Evolutionary conservation across 495 filamentous ascomycete genomes (phyloP).

Genomic region (Podospora conica): DNA sequence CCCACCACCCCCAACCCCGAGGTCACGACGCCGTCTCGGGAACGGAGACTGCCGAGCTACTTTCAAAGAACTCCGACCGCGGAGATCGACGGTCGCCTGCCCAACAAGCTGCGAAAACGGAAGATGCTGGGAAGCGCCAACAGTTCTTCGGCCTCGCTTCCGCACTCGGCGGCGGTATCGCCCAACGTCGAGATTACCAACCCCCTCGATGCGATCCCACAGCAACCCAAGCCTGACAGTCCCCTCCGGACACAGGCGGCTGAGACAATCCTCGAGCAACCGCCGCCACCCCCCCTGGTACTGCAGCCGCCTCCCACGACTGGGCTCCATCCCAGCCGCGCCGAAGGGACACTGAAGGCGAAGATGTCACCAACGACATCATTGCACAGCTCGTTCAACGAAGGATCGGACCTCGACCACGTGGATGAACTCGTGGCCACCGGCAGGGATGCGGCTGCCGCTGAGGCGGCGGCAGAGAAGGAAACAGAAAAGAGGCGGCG

Average conservation of each 20-base stretch:
- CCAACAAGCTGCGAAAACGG: slow-evolving; percentile 84
- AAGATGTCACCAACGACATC: slow-evolving; percentile 63
- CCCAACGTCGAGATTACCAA: slow-evolving; percentile 33
- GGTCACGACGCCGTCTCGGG: slow-evolving; percentile 55
- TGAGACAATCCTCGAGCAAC: slow-evolving; percentile 30
- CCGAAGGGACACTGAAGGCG: slow-evolving; percentile 53
- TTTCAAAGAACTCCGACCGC: slow-evolving; percentile 62
- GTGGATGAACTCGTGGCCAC: slow-evolving; percentile 45
- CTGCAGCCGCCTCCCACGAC: slow-evolving; percentile 32
- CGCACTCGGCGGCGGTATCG: slow-evolving; percentile 36
- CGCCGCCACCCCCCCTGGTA: slow-evolving; percentile 29
- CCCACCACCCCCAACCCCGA: slow-evolving; percentile 37
- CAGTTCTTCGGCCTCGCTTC: slow-evolving; percentile 73
- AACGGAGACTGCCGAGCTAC: slow-evolving; percentile 60
- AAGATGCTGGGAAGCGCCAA: slow-evolving; percentile 72
- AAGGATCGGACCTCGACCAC: slow-evolving; percentile 70
- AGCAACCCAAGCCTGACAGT: slow-evolving; percentile 20
- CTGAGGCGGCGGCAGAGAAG: slow-evolving; percentile 47
- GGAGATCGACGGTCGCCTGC: slow-evolving; percentile 59
- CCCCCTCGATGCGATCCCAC: slow-evolving; percentile 31
- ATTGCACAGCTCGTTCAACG: slow-evolving; percentile 68
- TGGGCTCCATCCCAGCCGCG: slow-evolving; percentile 27
- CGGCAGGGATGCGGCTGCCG: slow-evolving; percentile 26
- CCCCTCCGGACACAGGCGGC: slow-evolving; percentile 16
- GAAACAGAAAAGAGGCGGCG: slow-evolving; percentile 62